Evolutionary conservation across 192 early-diverging fungal genomes (phyloP).

Genomic region (Phlyctochytrium bullatum): DNA sequence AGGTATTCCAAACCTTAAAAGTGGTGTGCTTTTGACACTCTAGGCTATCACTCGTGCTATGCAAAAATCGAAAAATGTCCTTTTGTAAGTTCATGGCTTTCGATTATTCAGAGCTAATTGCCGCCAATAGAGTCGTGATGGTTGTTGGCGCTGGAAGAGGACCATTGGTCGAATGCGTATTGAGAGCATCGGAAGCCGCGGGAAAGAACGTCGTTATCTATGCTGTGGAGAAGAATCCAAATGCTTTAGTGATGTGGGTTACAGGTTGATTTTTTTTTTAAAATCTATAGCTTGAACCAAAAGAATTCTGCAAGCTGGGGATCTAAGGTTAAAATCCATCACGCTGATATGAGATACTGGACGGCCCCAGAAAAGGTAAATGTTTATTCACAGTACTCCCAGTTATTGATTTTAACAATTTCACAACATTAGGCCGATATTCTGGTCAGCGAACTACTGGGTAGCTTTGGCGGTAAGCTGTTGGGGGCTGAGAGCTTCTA

Average conservation of each 20-base stretch:
- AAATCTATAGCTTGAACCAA: background rate
- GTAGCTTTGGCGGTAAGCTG: conserved; percentile 78
- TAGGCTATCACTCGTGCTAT: no score
- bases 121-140: conserved; percentile 73
- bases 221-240: conserved; percentile 96
- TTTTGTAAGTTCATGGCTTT: no score
- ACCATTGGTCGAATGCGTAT: conserved; percentile 84
- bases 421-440: conserved; percentile 73
- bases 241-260: conserved; percentile 76
- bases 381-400: conserved; percentile 10
- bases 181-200: conserved; percentile 70
- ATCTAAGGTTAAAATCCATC: conserved; percentile 76
- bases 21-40: no score
- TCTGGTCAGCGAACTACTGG: conserved; percentile 91
- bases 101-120: no score
- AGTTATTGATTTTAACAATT: background rate
- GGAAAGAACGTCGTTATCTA: conserved; percentile 64
- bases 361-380: conserved; percentile 60
- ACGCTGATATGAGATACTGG: conserved; percentile 90
- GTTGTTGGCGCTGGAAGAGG: conserved; percentile 96
- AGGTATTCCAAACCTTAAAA: no score
- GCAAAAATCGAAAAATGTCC: no score
- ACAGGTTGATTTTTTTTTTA: no score
- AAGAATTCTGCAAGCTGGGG: conserved; percentile 63
- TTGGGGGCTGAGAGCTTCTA: conserved; percentile 2